phyloP scores from a whole-genome alignment of 345 rosid genomes.

The Iberis pinnata region DNA sequence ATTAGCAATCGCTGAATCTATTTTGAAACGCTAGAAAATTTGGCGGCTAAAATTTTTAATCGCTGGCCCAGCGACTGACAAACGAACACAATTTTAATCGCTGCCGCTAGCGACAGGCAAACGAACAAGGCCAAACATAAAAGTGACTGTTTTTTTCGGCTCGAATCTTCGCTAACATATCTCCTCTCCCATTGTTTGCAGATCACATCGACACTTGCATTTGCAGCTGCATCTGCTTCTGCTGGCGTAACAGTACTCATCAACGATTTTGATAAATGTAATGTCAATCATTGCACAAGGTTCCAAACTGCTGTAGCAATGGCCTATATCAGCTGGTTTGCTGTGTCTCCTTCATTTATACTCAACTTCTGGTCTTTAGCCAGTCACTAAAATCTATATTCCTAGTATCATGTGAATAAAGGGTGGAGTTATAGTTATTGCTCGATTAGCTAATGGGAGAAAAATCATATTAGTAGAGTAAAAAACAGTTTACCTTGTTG shows the following conservation, averaged over 20 bases:
- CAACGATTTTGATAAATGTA: conserved; percentile 44
- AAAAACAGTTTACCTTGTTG: conserved; percentile 3
- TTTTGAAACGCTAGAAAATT: too few relatives aligned
- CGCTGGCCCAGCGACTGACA: too few relatives aligned
- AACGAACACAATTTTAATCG: too few relatives aligned
- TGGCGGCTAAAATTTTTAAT: too few relatives aligned
- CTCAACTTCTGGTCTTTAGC: conserved; percentile 75
- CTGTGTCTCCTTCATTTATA: conserved; percentile 54
- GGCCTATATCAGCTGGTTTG: conserved; percentile 71
- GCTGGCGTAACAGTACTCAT: conserved; percentile 71
- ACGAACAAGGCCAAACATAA: too few relatives aligned
- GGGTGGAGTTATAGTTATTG: neutral
- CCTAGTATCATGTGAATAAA: too few relatives aligned
- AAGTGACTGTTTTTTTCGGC: conserved; percentile 1
- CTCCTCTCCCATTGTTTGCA: conserved; percentile 26
- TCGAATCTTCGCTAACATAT: too few relatives aligned
- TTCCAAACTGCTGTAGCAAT: conserved; percentile 67
- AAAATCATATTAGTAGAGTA: conserved; percentile 2
- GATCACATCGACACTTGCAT: conserved; percentile 64
- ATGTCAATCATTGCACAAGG: conserved; percentile 49
- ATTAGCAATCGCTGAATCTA: too few relatives aligned
- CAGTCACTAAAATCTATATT: conserved; percentile 42
- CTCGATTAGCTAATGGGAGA: neutral
- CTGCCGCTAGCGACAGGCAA: too few relatives aligned
- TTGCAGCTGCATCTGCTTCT: conserved; percentile 73